Base-by-base conservation (phyloP, 1,284 basidiomycete species). In the Amanita bisporigera region DNA sequence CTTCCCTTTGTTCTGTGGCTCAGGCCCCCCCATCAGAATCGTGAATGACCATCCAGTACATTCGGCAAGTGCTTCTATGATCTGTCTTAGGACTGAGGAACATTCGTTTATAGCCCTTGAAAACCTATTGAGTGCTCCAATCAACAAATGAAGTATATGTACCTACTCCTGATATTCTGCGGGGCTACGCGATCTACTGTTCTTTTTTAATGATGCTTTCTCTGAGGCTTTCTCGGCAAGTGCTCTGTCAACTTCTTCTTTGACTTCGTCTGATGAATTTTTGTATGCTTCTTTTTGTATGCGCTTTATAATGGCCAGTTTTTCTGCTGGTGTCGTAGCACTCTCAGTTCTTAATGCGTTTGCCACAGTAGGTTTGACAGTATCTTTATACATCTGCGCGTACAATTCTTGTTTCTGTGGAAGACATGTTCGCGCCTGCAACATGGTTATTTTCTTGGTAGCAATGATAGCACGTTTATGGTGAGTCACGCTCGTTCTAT, bases 21-120 rank as follows among this genome's bases (percentile, higher is more conserved):
- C 33, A 26, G 57, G 57, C 9, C 57, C 57, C 4, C 57, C 57
- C 33, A 38, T 43, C 9, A 59, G 19, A 19, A 59, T n/a, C n/a
- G 57, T 38, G 57, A 59, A 59, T 21, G 57, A 38, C 57, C 57
- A 59, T 38, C 57, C 57, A n/a, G 57, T 59, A n/a, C n/a, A 17
- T 38, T 59, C 41, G 7, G 31, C 33, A 21, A 59, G 57, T 2
- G 12, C 24, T 26, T 59, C 57, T 14, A 59, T 26, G 2, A 52
- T 26, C 14, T 52, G 49, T 29, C 49, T 9, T 26, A 52, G 24
- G 5, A 52, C 10, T 52, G 49, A 52, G 5, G 49, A 9, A 29
- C 49, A 52, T 52, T 52, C 49, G 15, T 29, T 24, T 52, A 52
- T 52, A 29, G 49, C 49, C 6, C 49, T 52, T 52, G 2, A 52